Percentiles rank a stretch among this genome's conserved stretches.
Conservation (phyloP, 352 stramenopile genomes). For the Phytophthora macrochlamydospora region DNA sequence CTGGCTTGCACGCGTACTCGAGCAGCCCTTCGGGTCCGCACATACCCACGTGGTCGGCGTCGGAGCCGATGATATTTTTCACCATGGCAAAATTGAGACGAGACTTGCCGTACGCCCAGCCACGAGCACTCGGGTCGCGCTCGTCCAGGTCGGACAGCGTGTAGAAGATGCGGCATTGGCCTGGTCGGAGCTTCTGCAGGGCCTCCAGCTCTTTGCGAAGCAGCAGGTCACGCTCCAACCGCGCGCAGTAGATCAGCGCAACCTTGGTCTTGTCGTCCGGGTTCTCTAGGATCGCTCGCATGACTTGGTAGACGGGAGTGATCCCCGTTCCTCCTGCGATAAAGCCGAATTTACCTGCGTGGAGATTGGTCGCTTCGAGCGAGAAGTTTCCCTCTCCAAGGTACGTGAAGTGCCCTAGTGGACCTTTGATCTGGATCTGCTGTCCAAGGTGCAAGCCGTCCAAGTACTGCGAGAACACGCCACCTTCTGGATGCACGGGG, state of each 20-base stretch:
- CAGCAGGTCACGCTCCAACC: conserved; percentile 93
- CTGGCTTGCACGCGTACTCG: conserved; percentile 92
- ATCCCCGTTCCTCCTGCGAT: conserved; percentile 63
- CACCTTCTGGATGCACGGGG: conserved; percentile 78
- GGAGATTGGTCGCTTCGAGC: conserved; percentile 31
- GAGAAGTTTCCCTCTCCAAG: conserved; percentile 37
- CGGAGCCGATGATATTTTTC: conserved; percentile 66
- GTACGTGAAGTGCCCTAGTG: conserved; percentile 64
- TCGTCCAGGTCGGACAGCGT: conserved; percentile 59
- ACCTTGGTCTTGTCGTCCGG: conserved; percentile 48
- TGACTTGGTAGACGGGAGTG: conserved; percentile 71
- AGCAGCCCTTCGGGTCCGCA: conserved; percentile 96
- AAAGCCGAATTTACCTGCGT: conserved; percentile 52
- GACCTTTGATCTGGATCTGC: conserved; percentile 89
- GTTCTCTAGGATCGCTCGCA: conserved; percentile 80
- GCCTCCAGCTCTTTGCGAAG: conserved; percentile 89
- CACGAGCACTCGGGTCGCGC: conserved; percentile 30
- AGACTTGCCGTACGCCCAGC: conserved; percentile 81
- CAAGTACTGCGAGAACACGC: conserved; percentile 89
- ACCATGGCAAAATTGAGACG: conserved; percentile 93
- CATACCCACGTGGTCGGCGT: conserved; percentile 82
- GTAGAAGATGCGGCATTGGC: conserved; percentile 46
- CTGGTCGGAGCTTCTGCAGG: conserved; percentile 47
- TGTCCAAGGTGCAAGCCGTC: conserved; percentile 83
- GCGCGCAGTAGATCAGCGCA: conserved; percentile 81